Evolutionary conservation across 164 flowering plant genomes (phyloP), one percentile per base, ranked within the genome.

Genomic region (Litsea cubeba): DNA sequence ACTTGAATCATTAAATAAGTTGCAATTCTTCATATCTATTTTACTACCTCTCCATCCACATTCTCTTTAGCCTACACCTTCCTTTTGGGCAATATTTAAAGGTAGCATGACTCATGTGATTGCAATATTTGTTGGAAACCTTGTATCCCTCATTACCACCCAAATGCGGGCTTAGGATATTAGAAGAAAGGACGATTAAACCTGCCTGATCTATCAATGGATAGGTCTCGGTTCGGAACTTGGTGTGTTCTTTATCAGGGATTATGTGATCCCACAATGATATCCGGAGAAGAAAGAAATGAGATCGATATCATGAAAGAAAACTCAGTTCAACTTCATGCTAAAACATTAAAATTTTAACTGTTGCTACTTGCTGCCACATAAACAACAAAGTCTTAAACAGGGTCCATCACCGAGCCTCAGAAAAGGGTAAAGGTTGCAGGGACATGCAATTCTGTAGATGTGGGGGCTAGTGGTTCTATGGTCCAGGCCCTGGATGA

Each of bases 191-290:
- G 54, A 24, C 17, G n/a, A 12, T 11, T 11, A 51, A 60, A 26
- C 57, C 69, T 74, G 65, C 80, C 74, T 74, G 77, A 74, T 78
- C 80, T 3, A 71, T 71, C 32, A 78, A 74, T 17, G 70, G 63
- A 66, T 74, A 74, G 57, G 60, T 25, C 50, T 70, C 50, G 32
- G 74, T 64, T 70, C 74, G 69, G 20, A 74, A 28, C 20, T 70
- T 74, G 5, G 80, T 63, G 12, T 71, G 71, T 70, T 71, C 80
- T 71, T 74, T 70, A 67, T 65, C 70, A 50, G 63, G 71, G 68
- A 78, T 78, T 64, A 74, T 77, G 66, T 78, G 74, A 62, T 78
- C 77, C 80, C 80, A 78, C 68, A 78, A 30, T 4, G 80, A 78
- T 24, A 78, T 49, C 80, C 70, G 74, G 54, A 78, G 18, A 26